Evolutionary conservation across 805 yeast genomes (phyloP), one percentile per base, ranked within the genome.

Genomic region (Candida namnaoensis): DNA sequence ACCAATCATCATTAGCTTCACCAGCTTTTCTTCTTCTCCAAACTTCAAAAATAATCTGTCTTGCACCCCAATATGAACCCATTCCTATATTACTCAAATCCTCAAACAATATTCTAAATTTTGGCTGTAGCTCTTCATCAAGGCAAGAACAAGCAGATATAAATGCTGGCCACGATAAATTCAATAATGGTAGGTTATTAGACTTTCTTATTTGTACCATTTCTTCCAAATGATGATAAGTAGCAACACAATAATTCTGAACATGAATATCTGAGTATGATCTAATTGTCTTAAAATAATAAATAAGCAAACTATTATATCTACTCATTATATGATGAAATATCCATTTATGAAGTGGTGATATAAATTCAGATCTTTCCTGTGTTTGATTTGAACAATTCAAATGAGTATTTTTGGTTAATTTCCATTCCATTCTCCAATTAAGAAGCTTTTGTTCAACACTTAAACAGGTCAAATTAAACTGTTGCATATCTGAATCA

Each of bases 121-220:
- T 80, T 44, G 70, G 61, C 47, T 84, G 91, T 33, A 80, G 60
- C 32, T 66, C 68, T 1, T 60, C 50, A 6, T 80, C 76, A 45
- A 75, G 72, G 10, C 88, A 82, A 46, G 84, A 88, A 53, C 93
- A 82, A 0, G 95, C 95, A 1, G 91, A 88, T 36, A 88, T 80
- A 50, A 88, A 88, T 0, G 93, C 95, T 54, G 84, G 91, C 93
- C 95, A 88, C n/a, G n/a, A n/a, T n/a, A n/a, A n/a, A n/a, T n/a
- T n/a, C n/a, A n/a, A n/a, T n/a, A 51, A 86, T 78, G 32, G 86
- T 64, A 5, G 96, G 95, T 32, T 82, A 76, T 1, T 81, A 78
- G 24, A 75, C 78, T 19, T 69, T 62, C 14, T 64, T 58, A 3
- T 48, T 46, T 58, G 54, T 43, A 79, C 83, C 42, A 88, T 73